Base-by-base conservation (phyloP, 108 stramenopile genomes). In the Nitzschia sp. region DNA sequence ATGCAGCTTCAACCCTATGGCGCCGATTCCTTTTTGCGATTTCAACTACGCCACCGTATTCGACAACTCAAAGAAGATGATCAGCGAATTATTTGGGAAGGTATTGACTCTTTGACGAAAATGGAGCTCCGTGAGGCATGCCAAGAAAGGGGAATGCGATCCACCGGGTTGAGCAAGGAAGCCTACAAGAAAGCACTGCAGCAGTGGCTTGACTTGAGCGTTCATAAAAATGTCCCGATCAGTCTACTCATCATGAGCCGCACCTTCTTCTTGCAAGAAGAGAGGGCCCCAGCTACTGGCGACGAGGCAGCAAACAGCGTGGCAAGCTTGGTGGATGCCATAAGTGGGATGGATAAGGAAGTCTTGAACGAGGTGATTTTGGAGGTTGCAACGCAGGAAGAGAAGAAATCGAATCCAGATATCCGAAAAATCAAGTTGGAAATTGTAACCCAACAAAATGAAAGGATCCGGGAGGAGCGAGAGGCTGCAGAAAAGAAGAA, bases 111-210 rank as follows among this genome's bases (percentile, higher is more conserved):
- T 19, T 80, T 99, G 35, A 96, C 93, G 16, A 97, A 96, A 71
- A 93, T 96, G 92, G 98, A 99, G 79, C 79, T 99, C 0, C 77
- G 93, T 31, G 97, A 97, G 67, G 98, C 98, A 11, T 97, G 97
- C 72, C 86, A 86, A 63, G 97, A 97, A 68, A 88, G 98, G 13
- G 98, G 98, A 35, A 99, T 99, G 98, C 80, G 97, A 53, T 92
- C 88, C n/a, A 87, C 88, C 0, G 98, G 96, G 15, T 69, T 98
- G 44, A 96, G 91, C 72, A 95, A 96, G 76, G 86, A 89, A 36
- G 91, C 92, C 3, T 96, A 95, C 80, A 83, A 81, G 53, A 68
- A 76, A 57, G 83, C 94, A 34, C 78, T 98, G 50, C 92, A 91
- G 56, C 91, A 96, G 73, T 97, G 97, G 99, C 72, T 99, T n/a